Conservation (phyloP, 805 yeast genomes). For the Pichia rugopelliculosa region DNA sequence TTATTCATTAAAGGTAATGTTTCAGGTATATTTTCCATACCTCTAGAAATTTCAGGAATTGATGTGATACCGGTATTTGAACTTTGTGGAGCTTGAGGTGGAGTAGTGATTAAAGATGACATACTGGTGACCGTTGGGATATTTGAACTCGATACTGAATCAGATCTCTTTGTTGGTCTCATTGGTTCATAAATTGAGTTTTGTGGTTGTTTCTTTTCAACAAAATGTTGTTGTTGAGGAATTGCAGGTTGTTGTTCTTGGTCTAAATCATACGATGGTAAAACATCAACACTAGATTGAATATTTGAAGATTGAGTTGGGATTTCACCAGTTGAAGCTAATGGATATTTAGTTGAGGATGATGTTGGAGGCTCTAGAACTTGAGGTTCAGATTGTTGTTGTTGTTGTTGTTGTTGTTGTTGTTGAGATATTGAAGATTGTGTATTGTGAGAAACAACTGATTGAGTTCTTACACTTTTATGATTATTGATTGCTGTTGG, state of each 20-base stretch:
- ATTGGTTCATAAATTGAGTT: slow-evolving; percentile 17
- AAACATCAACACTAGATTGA: too few relatives aligned
- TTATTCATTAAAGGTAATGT: slow-evolving; percentile 1
- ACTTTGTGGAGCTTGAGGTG: slow-evolving; percentile 4
- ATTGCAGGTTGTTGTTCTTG: slow-evolving; percentile 1
- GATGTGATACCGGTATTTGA: slow-evolving; percentile 3
- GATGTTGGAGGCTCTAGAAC: background rate
- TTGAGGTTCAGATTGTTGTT: background rate
- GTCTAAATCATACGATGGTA: slow-evolving; percentile 1
- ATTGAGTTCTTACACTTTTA: slow-evolving; percentile 11
- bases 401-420: background rate
- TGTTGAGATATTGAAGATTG: background rate
- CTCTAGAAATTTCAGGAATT: slow-evolving; percentile 1
- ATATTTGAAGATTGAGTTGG: background rate
- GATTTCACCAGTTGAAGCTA: background rate
- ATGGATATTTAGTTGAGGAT: background rate
- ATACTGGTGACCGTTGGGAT: background rate
- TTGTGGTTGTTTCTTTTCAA: slow-evolving; percentile 3
- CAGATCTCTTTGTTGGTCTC: slow-evolving; percentile 27
- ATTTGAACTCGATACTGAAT: slow-evolving; percentile 17
- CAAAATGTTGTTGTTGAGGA: background rate
- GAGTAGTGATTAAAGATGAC: background rate
- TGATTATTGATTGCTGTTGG: background rate
- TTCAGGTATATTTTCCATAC: slow-evolving; percentile 13
- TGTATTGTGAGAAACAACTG: slow-evolving; percentile 5